Conservation (phyloP, 495 filamentous ascomycete genomes). For the Neurospora tetraspora region DNA sequence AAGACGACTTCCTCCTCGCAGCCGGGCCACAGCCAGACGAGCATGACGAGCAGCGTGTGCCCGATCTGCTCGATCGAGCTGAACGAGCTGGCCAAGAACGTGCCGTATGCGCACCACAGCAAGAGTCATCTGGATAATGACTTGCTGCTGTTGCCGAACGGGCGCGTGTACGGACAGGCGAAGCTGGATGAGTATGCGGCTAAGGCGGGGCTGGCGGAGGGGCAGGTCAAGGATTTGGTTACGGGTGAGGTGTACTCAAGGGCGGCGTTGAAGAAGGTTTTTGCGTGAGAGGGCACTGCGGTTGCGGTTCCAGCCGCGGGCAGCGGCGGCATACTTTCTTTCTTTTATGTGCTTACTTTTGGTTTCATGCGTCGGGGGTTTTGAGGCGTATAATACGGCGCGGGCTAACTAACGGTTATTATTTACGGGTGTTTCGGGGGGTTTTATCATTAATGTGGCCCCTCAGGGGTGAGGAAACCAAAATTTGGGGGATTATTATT, state of each 20-base stretch:
- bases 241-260: constrained; percentile 56
- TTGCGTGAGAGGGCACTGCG: constrained; percentile 26
- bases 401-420: background rate
- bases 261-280: constrained; percentile 73
- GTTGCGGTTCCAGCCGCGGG: no score
- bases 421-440: background rate
- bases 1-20: constrained; percentile 11
- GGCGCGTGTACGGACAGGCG: constrained; percentile 70
- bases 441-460: background rate
- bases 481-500: background rate
- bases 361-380: no score
- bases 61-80: constrained; percentile 93
- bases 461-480: background rate
- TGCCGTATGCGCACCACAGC: constrained; percentile 89
- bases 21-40: constrained; percentile 18
- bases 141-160: constrained; percentile 77
- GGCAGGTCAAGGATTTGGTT: constrained; percentile 72
- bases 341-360: no score
- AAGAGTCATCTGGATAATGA: constrained; percentile 84
- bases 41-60: constrained; percentile 49
- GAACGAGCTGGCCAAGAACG: constrained; percentile 76
- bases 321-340: no score
- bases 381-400: background rate
- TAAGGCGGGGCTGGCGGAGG: constrained; percentile 54
- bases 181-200: constrained; percentile 64